phyloP scores from a whole-genome alignment of 371 early-diverging fungal genomes.

The Sporodiniella umbellata region DNA sequence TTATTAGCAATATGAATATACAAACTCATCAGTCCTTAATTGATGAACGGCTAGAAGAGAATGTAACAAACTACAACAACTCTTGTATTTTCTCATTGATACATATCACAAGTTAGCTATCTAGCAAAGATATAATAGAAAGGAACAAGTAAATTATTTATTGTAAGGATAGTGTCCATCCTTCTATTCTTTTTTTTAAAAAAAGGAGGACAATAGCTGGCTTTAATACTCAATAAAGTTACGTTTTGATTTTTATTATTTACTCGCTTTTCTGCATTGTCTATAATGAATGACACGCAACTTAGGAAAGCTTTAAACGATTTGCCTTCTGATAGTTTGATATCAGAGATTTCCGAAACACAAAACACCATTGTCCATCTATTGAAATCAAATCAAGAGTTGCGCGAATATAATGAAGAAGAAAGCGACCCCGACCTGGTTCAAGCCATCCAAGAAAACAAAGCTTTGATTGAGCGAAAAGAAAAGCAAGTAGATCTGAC shows the following conservation, averaged over 20 bases:
- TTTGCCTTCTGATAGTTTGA: constrained; percentile 30
- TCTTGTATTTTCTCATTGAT: too few relatives aligned
- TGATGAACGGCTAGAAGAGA: too few relatives aligned
- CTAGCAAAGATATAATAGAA: too few relatives aligned
- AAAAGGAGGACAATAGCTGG: too few relatives aligned
- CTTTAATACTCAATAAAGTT: too few relatives aligned
- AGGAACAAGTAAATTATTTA: too few relatives aligned
- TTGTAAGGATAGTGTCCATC: too few relatives aligned
- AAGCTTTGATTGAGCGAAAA: constrained; percentile 30
- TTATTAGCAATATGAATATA: too few relatives aligned
- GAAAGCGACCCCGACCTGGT: constrained; percentile 27
- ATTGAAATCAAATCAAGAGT: constrained; percentile 33
- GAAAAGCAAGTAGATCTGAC: constrained; percentile 34
- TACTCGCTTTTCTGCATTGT: background rate
- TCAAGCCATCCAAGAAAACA: constrained; percentile 37
- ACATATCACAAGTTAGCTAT: too few relatives aligned
- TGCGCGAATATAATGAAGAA: constrained; percentile 37
- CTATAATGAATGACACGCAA: constrained; percentile 19
- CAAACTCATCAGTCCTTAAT: too few relatives aligned
- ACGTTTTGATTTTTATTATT: background rate
- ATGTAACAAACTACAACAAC: too few relatives aligned
- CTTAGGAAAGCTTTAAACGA: constrained; percentile 32
- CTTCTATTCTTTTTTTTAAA: too few relatives aligned
- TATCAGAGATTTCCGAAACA: constrained; percentile 37
- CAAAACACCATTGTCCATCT: constrained; percentile 43